Percentiles rank a stretch among this genome's conserved stretches.
phyloP scores from a whole-genome alignment of 345 rosid species.

The Dovyalis caffra region DNA sequence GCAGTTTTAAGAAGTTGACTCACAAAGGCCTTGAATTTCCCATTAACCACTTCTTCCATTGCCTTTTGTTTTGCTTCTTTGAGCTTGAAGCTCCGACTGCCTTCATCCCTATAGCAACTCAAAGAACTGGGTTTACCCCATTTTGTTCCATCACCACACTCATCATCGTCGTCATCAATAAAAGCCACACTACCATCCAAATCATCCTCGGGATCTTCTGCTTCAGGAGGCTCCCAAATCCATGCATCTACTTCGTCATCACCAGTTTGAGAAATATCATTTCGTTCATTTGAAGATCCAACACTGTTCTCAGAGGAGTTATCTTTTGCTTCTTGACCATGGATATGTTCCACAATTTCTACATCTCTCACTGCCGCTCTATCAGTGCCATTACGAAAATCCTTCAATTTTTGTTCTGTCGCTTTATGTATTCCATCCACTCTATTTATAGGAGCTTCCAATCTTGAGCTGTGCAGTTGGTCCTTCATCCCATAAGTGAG shows the following conservation, averaged over 20 bases:
- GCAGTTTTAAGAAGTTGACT: conserved; percentile 58
- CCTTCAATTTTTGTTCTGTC: conserved; percentile 29
- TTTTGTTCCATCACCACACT: conserved; percentile 57
- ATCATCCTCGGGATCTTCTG: conserved; percentile 65
- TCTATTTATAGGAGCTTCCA: conserved; percentile 30
- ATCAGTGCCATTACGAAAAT: conserved; percentile 13
- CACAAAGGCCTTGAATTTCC: conserved; percentile 62
- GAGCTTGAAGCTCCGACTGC: conserved; percentile 35
- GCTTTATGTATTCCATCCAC: conserved; percentile 32
- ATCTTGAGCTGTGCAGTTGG: conserved; percentile 23
- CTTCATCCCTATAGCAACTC: conserved; percentile 43
- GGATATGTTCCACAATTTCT: conserved; percentile 35
- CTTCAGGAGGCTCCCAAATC: conserved; percentile 88
- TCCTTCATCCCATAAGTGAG: conserved; percentile 28
- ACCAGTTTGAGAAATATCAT: conserved; percentile 25
- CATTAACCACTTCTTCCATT: conserved; percentile 62
- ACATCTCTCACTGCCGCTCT: conserved; percentile 39
- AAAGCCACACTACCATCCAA: conserved; percentile 49
- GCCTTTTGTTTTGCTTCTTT: conserved; percentile 60
- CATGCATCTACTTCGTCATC: conserved; percentile 34
- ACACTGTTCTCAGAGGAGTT: conserved; percentile 21
- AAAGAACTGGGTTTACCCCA: conserved; percentile 64
- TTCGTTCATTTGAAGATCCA: conserved; percentile 28
- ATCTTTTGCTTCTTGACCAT: conserved; percentile 31
- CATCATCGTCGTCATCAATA: conserved; percentile 66